Evolutionary conservation across 176 grass and related monocot genomes (phyloP).

Genomic region (Lolium multiflorum): DNA sequence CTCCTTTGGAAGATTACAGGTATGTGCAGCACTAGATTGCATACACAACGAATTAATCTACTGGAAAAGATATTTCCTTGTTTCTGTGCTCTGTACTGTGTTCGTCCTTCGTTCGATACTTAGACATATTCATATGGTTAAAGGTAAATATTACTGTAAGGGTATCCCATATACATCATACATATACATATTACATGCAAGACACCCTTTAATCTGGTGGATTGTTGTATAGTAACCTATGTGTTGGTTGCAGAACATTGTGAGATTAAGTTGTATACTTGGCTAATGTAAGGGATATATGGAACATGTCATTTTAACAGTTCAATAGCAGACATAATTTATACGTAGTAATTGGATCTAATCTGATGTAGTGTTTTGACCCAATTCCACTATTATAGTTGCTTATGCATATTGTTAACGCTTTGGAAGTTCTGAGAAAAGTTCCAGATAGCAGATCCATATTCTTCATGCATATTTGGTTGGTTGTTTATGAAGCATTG

Average conservation of each 20-base stretch:
- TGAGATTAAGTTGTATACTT: not conserved
- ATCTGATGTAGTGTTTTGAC: not conserved
- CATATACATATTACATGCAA: not conserved
- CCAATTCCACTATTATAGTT: not conserved
- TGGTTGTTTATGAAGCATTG: slow-evolving; percentile 1
- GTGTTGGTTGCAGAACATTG: slow-evolving; percentile 30
- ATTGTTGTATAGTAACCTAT: slow-evolving; percentile 7
- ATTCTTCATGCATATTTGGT: slow-evolving; percentile 2
- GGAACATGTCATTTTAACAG: not conserved
- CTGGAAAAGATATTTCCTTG: not conserved
- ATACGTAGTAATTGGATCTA: not conserved
- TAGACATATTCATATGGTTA: slow-evolving; percentile 19
- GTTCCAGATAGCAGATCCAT: slow-evolving; percentile 11
- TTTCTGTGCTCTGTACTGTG: slow-evolving; percentile 1
- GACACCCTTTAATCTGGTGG: slow-evolving; percentile 19
- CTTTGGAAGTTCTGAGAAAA: not conserved
- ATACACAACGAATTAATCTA: slow-evolving; percentile 18
- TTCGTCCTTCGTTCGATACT: not conserved
- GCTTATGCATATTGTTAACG: not conserved
- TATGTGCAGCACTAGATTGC: slow-evolving; percentile 31
- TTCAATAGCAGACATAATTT: slow-evolving; percentile 7
- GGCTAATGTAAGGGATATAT: slow-evolving; percentile 23
- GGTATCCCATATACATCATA: slow-evolving; percentile 2
- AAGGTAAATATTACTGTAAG: slow-evolving; percentile 14
- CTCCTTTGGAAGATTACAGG: slow-evolving; percentile 98